Conservation (phyloP, 345 rosid species). For the Lumnitzera littorea region DNA sequence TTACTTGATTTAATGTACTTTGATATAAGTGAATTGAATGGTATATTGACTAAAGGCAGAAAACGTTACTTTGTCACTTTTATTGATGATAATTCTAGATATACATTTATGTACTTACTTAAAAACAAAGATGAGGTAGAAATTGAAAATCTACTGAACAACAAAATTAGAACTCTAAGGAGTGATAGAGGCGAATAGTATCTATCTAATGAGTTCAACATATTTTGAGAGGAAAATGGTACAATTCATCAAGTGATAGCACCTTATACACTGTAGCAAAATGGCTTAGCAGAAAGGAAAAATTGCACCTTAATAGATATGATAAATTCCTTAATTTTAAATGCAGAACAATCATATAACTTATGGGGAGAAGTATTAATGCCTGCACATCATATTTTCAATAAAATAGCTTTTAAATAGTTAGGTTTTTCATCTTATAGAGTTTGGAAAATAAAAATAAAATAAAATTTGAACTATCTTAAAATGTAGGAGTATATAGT, state of each 20-base stretch:
- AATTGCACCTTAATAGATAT: background rate
- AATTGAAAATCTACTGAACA: background rate
- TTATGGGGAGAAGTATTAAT: background rate
- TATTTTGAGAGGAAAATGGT: too few species aligned
- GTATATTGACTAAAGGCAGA: background rate
- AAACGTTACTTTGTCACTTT: background rate
- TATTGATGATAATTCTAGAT: background rate
- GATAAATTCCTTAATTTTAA: background rate
- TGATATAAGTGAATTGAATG: background rate
- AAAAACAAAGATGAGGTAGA: background rate
- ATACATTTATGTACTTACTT: background rate
- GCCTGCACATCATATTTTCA: too few species aligned
- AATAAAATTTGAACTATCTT: too few species aligned
- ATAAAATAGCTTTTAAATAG: too few species aligned
- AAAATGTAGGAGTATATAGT: too few species aligned
- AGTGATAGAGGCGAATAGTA: background rate
- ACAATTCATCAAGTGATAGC: too few species aligned
- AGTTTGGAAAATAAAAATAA: too few species aligned
- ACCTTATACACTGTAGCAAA: too few species aligned
- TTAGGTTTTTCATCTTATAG: too few species aligned
- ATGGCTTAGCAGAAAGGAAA: background rate
- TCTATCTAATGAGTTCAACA: too few species aligned
- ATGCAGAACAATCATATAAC: background rate
- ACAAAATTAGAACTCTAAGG: background rate
- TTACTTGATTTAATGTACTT: background rate